Percentiles rank a stretch among this genome's conserved stretches.
Conservation (phyloP, 176 grass and related monocot species). For the Musa troglodytarum region DNA sequence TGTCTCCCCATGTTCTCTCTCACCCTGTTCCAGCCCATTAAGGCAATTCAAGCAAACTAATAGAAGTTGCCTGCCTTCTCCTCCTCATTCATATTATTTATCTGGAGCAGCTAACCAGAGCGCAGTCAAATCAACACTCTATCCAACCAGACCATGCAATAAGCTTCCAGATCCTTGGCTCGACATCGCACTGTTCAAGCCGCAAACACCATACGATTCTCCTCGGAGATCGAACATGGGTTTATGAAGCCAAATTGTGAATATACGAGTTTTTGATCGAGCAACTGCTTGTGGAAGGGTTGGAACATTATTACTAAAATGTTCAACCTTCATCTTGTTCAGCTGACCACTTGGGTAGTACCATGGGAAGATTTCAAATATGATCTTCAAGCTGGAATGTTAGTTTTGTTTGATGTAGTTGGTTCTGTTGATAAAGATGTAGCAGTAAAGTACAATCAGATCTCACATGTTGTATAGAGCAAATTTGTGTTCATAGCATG, state of each 20-base stretch:
- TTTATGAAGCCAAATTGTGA: not conserved
- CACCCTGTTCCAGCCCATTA: conserved; percentile 63
- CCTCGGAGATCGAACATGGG: conserved; percentile 44
- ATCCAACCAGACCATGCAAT: conserved; percentile 36
- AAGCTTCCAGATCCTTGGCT: conserved; percentile 41
- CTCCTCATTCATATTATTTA: conserved; percentile 79
- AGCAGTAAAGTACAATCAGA: not conserved
- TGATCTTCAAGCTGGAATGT: not conserved
- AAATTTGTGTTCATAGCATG: conserved; percentile 13
- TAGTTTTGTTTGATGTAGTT: not conserved
- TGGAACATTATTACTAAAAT: not conserved
- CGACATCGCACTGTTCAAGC: conserved; percentile 32
- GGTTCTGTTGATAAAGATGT: not conserved
- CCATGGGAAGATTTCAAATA: not conserved
- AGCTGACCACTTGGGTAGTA: not conserved
- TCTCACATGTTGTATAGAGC: conserved; percentile 1
- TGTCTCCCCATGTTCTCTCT: conserved; percentile 55
- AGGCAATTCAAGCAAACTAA: conserved; percentile 61
- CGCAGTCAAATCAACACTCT: conserved; percentile 59
- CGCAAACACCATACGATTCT: conserved; percentile 41
- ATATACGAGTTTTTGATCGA: not conserved
- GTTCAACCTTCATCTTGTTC: not conserved
- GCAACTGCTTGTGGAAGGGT: not conserved
- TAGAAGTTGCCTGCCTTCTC: conserved; percentile 77
- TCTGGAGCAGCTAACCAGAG: conserved; percentile 76